Conservation (phyloP, 345 rosid genomes). For the Boechera retrofracta region DNA sequence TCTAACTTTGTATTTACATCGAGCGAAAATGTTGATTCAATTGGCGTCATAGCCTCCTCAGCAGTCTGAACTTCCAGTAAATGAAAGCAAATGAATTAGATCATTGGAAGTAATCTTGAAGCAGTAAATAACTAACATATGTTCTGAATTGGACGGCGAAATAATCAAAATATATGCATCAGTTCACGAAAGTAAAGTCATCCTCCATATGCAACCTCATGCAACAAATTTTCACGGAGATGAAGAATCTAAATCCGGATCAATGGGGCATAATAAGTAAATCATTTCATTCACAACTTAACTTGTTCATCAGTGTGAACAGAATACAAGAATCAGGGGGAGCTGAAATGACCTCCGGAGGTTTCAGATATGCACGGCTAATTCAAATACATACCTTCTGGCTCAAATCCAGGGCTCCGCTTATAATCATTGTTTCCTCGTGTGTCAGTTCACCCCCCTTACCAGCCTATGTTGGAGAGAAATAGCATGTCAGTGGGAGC, state of each 20-base stretch:
- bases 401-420: constrained; percentile 95
- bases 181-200: constrained; percentile 2
- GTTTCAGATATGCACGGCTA: neutral
- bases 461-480: constrained; percentile 71
- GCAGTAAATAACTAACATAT: neutral
- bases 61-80: constrained; percentile 63
- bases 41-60: constrained; percentile 89
- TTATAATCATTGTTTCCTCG: constrained; percentile 93
- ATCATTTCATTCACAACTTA: neutral
- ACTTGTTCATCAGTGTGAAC: neutral
- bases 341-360: neutral
- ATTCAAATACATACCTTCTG: constrained; percentile 64
- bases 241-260: neutral
- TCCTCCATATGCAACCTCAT: neutral
- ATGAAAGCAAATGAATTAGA: constrained; percentile 28
- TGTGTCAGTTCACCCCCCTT: constrained; percentile 98
- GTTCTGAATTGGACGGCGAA: neutral
- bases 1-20: constrained; percentile 81
- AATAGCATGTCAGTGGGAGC: constrained; percentile 41
- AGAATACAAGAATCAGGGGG: neutral
- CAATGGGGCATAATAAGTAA: neutral
- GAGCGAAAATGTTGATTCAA: constrained; percentile 84
- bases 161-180: neutral
- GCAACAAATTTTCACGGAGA: constrained; percentile 11
- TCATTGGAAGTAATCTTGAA: constrained; percentile 25